Conservation (phyloP, 805 yeast genomes). For the Wickerhamomyces rabaulensis region DNA sequence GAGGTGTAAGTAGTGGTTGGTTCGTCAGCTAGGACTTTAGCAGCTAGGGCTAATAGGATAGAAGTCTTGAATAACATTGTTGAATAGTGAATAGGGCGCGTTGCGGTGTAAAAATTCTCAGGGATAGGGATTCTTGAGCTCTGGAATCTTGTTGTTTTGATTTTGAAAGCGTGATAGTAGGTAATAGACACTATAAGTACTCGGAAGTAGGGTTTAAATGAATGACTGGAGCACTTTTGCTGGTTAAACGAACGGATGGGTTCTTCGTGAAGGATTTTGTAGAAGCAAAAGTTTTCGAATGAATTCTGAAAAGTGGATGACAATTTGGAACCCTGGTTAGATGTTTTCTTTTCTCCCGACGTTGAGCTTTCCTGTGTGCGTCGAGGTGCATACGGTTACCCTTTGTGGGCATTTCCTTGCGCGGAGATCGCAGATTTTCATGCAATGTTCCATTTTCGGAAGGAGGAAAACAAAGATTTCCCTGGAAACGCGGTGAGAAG, state of each 20-base stretch:
- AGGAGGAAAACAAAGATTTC: neutral
- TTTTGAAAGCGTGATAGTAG: neutral
- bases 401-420: neutral
- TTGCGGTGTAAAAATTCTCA: neutral
- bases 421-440: neutral
- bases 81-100: neutral
- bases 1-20: constrained; percentile 33
- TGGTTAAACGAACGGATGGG: neutral
- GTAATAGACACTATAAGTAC: neutral
- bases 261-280: neutral
- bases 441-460: neutral
- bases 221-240: neutral
- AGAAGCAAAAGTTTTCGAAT: neutral
- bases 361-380: neutral
- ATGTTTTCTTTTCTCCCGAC: neutral
- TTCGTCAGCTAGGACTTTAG: constrained; percentile 18
- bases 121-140: neutral
- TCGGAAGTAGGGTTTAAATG: neutral
- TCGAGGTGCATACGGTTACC: neutral
- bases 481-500: neutral
- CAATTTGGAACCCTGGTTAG: neutral
- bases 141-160: neutral
- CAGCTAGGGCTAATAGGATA: constrained; percentile 27
- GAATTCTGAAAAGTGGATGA: neutral
- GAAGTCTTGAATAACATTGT: constrained; percentile 22